These are phyloP conservation scores for Cucurbita argyrosperma DNA, from an alignment of 306 rosid species.

Conservation along the genomic window DNA sequence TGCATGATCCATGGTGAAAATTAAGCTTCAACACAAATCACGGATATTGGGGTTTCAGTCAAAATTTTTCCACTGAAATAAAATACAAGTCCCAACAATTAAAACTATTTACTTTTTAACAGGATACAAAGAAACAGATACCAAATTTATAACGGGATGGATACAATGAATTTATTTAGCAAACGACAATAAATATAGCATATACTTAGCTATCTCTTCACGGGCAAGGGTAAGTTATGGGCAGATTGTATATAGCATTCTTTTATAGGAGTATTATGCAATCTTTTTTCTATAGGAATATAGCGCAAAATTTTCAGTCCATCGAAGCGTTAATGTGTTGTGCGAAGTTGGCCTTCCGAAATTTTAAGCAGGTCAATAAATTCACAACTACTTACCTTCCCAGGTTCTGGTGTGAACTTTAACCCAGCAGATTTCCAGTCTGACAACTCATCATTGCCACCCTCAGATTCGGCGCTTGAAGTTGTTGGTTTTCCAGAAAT, in stretches of 20 bases:
- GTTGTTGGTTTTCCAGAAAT: slow-evolving; percentile 20
- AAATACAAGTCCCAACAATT: background rate
- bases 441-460: slow-evolving; percentile 35
- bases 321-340: background rate
- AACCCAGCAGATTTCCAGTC: slow-evolving; percentile 53
- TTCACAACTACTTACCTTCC: slow-evolving; percentile 45
- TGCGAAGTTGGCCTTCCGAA: background rate
- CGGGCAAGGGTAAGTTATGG: background rate
- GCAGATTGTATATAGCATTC: background rate
- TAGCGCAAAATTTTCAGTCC: background rate
- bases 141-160: background rate
- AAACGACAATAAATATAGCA: background rate
- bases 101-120: background rate
- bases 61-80: background rate
- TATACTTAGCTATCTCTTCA: no score
- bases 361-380: background rate
- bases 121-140: background rate
- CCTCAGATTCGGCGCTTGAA: slow-evolving; percentile 27
- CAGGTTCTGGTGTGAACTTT: slow-evolving; percentile 38
- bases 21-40: background rate
- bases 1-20: slow-evolving; percentile 14
- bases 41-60: background rate
- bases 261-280: background rate
- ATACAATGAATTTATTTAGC: background rate
- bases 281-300: background rate